These are phyloP conservation scores for Phytophthora constricta DNA, from an alignment of 352 stramenopile species.

Conservation along the genomic window DNA sequence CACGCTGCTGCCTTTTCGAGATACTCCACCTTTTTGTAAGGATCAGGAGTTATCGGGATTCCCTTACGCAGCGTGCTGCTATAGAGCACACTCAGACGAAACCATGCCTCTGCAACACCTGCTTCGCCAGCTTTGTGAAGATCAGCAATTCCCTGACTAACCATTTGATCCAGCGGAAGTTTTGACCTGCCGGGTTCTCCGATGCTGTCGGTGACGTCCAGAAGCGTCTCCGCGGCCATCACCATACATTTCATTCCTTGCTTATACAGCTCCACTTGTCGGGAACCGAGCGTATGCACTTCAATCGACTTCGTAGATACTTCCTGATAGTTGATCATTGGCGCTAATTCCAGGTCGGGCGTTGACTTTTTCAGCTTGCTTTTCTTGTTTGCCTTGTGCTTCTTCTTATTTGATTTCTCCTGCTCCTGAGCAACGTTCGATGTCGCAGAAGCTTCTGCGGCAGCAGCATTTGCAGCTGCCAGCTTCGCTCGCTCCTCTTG, in stretches of 20 bases:
- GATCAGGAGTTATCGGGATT: conserved; percentile 30
- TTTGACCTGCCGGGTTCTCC: conserved; percentile 23
- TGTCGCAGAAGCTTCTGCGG: neutral
- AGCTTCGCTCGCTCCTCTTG: conserved; percentile 29
- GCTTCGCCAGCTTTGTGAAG: conserved; percentile 38
- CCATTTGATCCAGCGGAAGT: conserved; percentile 18
- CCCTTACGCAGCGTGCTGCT: conserved; percentile 29
- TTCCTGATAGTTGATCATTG: conserved; percentile 46
- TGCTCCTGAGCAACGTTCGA: neutral
- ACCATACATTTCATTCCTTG: conserved; percentile 30
- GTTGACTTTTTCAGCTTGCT: conserved; percentile 12
- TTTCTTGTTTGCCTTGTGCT: conserved; percentile 30
- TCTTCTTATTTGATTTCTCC: conserved; percentile 12
- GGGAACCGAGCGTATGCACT: conserved; percentile 26
- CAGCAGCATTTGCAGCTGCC: conserved; percentile 18
- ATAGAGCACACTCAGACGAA: conserved; percentile 46
- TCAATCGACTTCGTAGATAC: conserved; percentile 40
- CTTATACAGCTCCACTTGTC: conserved; percentile 28
- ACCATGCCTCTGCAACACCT: conserved; percentile 48
- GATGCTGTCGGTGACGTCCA: conserved; percentile 35
- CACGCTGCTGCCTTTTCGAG: conserved; percentile 42
- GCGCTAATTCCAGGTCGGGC: conserved; percentile 28
- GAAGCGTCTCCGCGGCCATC: conserved; percentile 24
- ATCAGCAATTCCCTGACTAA: conserved; percentile 27
- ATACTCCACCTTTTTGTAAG: conserved; percentile 37